Percentiles rank a stretch among this genome's conserved stretches.
These are phyloP conservation scores for Thermochaetoides dissita DNA, from an alignment of 2,329 filamentous ascomycete species.

Conservation along the genomic window DNA sequence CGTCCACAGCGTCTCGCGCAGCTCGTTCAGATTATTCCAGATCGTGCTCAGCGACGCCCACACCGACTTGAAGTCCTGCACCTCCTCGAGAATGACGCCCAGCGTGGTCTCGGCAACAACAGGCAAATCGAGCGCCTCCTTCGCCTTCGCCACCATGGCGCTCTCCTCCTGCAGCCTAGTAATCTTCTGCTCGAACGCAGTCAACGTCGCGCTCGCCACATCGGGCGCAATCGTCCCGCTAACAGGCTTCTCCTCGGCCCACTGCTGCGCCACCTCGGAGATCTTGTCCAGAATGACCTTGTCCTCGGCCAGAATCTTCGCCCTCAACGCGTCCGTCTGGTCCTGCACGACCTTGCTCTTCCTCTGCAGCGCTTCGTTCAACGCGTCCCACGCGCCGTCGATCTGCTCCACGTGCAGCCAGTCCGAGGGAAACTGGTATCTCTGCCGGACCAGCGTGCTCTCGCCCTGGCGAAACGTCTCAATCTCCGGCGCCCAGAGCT, in stretches of 20 bases:
- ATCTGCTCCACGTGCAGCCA: constrained; percentile 96
- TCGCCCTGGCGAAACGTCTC: constrained; percentile 93
- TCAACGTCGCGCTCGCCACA: constrained; percentile 69
- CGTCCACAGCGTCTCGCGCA: constrained; percentile 84
- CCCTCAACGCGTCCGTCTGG: constrained; percentile 84
- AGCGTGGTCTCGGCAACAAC: constrained; percentile 69
- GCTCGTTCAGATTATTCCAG: constrained; percentile 90
- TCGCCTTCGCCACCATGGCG: constrained; percentile 89
- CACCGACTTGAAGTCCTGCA: constrained; percentile 96
- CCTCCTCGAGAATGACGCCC: constrained; percentile 77
- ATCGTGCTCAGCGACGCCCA: constrained; percentile 94
- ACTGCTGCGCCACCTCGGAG: constrained; percentile 66
- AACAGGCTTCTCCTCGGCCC: constrained; percentile 94
- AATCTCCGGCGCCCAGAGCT: constrained; percentile 87
- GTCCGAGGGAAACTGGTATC: constrained; percentile 84
- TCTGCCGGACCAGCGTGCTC: constrained; percentile 76
- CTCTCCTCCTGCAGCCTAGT: constrained; percentile 75
- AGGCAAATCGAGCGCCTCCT: constrained; percentile 87
- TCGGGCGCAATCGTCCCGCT: constrained; percentile 87
- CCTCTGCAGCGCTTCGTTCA: constrained; percentile 81
- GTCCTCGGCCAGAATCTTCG: constrained; percentile 91
- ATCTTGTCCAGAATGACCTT: constrained; percentile 84
- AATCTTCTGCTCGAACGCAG: constrained; percentile 71
- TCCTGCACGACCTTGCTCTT: constrained; percentile 94
- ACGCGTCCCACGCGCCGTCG: constrained; percentile 84